Evolutionary conservation across 352 stramenopile genomes (phyloP).

Genomic region (Phytophthora idaei): DNA sequence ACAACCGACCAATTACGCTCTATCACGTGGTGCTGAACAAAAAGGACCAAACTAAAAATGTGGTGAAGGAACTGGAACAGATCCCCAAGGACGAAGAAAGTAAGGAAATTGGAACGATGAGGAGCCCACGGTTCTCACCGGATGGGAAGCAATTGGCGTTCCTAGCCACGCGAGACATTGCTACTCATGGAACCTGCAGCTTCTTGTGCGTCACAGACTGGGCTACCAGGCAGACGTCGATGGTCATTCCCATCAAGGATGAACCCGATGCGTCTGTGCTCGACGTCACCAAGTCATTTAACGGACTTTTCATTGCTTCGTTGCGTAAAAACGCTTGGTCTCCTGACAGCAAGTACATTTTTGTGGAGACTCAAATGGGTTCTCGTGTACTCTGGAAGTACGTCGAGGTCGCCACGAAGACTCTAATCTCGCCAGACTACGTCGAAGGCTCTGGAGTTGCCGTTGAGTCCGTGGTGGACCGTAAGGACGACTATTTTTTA

Average conservation of each 20-base stretch:
- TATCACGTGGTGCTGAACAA: constrained; percentile 54
- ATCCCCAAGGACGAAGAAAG: constrained; percentile 41
- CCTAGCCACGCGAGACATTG: constrained; percentile 66
- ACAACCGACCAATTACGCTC: constrained; percentile 75
- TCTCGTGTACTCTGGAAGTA: constrained; percentile 75
- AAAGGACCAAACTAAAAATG: constrained; percentile 29
- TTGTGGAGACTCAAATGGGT: constrained; percentile 74
- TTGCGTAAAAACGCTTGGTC: constrained; percentile 65
- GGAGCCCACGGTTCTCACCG: constrained; percentile 68
- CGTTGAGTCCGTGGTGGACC: constrained; percentile 62
- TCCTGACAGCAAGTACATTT: constrained; percentile 56
- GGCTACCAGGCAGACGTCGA: constrained; percentile 61
- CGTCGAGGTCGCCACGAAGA: constrained; percentile 57
- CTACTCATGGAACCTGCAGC: constrained; percentile 79
- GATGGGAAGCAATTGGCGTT: constrained; percentile 75
- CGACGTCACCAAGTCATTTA: constrained; percentile 60
- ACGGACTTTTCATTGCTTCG: constrained; percentile 68
- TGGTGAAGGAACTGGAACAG: constrained; percentile 51
- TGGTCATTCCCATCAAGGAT: constrained; percentile 66
- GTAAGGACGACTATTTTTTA: constrained; percentile 38
- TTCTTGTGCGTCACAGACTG: constrained; percentile 70
- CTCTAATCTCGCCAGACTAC: constrained; percentile 56
- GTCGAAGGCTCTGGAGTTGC: constrained; percentile 51
- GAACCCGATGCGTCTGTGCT: constrained; percentile 41
- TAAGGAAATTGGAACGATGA: constrained; percentile 53